Evolutionary conservation across 768 basidiomycete genomes (phyloP).

Genomic region (Saitozyma podzolica): DNA sequence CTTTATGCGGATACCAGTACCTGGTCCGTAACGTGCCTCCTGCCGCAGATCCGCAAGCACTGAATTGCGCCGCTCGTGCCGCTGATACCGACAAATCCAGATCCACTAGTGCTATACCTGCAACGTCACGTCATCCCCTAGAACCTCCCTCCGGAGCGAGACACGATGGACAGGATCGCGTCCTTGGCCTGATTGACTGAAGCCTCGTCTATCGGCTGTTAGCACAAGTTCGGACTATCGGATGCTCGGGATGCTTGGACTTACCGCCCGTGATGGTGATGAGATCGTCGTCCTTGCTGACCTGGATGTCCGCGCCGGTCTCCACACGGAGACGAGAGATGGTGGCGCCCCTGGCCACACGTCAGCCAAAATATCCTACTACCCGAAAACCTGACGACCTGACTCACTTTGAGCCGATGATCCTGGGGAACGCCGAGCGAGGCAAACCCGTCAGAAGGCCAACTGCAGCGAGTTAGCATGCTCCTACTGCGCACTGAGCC

Average conservation of each 20-base stretch:
- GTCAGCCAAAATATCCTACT: conserved; percentile 5
- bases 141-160: conserved; percentile 38
- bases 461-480: conserved; percentile 22
- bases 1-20: too few relatives aligned
- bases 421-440: conserved; percentile 82
- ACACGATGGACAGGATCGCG: conserved; percentile 48
- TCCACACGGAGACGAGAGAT: conserved; percentile 82
- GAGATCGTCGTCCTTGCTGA: conserved; percentile 80
- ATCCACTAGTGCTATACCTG: neutral
- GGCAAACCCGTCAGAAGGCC: conserved; percentile 52
- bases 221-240: neutral
- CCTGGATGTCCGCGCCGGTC: conserved; percentile 88
- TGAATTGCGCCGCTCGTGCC: neutral
- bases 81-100: neutral
- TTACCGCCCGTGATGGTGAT: conserved; percentile 79
- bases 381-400: neutral
- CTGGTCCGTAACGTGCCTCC: too few relatives aligned
- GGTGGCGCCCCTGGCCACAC: conserved; percentile 61
- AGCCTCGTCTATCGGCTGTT: conserved; percentile 35
- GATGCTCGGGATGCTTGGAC: conserved; percentile 37
- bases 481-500: neutral
- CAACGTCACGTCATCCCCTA: conserved; percentile 10
- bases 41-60: neutral
- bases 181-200: conserved; percentile 51
- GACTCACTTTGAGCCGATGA: conserved; percentile 78